Base-by-base conservation (phyloP, 106 monocot species). In the Dendrobium nobile region DNA sequence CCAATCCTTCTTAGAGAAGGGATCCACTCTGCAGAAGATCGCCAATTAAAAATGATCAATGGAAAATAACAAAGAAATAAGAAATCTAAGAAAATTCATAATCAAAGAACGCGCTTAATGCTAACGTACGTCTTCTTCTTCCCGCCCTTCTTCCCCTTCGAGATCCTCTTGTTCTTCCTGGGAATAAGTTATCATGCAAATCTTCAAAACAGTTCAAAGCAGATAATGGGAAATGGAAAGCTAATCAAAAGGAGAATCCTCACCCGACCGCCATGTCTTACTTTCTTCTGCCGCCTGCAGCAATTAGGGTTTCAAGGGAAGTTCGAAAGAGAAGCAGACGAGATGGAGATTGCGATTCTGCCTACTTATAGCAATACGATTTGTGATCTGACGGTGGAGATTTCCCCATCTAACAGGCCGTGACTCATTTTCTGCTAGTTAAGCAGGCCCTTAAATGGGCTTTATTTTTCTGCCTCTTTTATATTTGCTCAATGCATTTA, bases 141-240 rank as follows among this genome's bases (percentile, higher is more conserved):
- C 41, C 91, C 91, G 79, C 96, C 96, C 83, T 96, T 96, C 90
- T 96, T 96, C 4, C 96, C 96, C 88, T 93, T 96, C 11, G 96
- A 96, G 42, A 96, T 93, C 79, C 96, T 77, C 90, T 96, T 96
- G 91, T 96, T 96, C 90, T 96, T 96, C 54, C 95, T 89, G 84
- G 3, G 27, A 76, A 26, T 27, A n/a, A 2, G 27, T 9, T 9
- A 74, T 74, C 2, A 15, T 3, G 20, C 20, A 58, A 61, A 43
- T n/a, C 4, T 28, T 44, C 2, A 74, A 5, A 28, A 44, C 0
- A 74, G 4, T 7, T 42, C 2, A 44, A 17, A 19, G 20, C 1
- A 0, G 9, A 74, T 3, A 74, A 28, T 61, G 7, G 61, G 0
- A 44, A 31, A 44, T n/a, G 22, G 0, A 74, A 20, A n/a, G 20